These are phyloP conservation scores for Cochlearia excelsa DNA, from an alignment of 345 rosid species.

Conservation along the genomic window DNA sequence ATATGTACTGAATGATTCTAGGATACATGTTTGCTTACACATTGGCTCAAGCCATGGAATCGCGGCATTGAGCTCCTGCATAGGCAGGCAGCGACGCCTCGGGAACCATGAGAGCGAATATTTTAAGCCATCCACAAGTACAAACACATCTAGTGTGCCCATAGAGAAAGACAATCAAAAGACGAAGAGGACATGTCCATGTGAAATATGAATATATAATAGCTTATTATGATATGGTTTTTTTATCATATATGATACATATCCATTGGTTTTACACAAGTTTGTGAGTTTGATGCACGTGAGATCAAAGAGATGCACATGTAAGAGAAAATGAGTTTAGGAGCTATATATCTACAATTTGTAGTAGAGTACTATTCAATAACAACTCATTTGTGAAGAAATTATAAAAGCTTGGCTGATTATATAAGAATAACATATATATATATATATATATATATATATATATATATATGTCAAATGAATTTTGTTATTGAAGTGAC, in stretches of 20 bases:
- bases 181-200: slow-evolving; percentile 43
- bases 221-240: slow-evolving; percentile 35
- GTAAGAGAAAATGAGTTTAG: slow-evolving; percentile 9
- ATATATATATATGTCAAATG: background rate
- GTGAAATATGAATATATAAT: slow-evolving; percentile 37
- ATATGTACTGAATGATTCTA: slow-evolving; percentile 32
- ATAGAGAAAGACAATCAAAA: slow-evolving; percentile 44
- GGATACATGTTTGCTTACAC: slow-evolving; percentile 43
- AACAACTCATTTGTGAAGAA: slow-evolving; percentile 9
- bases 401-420: background rate
- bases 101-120: slow-evolving; percentile 40
- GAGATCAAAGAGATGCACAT: slow-evolving; percentile 19
- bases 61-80: slow-evolving; percentile 44
- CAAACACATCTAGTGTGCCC: slow-evolving; percentile 42
- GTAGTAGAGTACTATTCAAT: background rate
- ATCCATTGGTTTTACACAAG: slow-evolving; percentile 16
- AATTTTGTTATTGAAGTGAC: slow-evolving; percentile 5
- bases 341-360: background rate
- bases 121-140: slow-evolving; percentile 35
- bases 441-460: background rate
- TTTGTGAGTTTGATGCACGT: slow-evolving; percentile 19
- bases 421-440: background rate
- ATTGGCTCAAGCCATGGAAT: slow-evolving; percentile 5
- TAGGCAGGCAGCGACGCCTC: slow-evolving; percentile 32
- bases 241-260: slow-evolving; percentile 9